Evolutionary conservation across 2,329 filamentous ascomycete genomes (phyloP).

Genomic region (Amylocarpus encephaloides): DNA sequence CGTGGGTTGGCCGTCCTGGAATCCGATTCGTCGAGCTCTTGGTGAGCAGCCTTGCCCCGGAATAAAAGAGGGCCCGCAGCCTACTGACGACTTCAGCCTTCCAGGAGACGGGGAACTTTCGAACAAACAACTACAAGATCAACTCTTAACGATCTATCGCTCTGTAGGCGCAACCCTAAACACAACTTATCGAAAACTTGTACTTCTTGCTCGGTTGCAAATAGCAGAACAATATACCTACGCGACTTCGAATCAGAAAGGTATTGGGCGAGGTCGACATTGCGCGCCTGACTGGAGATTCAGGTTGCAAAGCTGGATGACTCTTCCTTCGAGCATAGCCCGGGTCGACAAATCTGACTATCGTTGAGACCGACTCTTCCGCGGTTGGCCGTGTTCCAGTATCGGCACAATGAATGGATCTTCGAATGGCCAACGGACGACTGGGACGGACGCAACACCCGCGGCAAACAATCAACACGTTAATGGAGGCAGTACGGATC

Average conservation of each 20-base stretch:
- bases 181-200: background rate
- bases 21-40: background rate
- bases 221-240: no score
- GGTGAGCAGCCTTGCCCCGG: conserved; percentile 6
- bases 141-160: background rate
- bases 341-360: background rate
- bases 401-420: conserved; percentile 24
- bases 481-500: conserved; percentile 37
- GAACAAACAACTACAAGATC: background rate
- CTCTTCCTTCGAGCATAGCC: conserved; percentile 7
- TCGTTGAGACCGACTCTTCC: background rate
- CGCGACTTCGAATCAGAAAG: background rate
- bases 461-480: conserved; percentile 23
- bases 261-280: background rate
- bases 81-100: conserved; percentile 7
- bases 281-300: conserved; percentile 17
- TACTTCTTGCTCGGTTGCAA: background rate
- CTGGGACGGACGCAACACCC: conserved; percentile 6
- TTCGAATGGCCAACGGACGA: conserved; percentile 18
- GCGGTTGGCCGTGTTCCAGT: conserved; percentile 1
- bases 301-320: conserved; percentile 18
- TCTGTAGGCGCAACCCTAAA: background rate
- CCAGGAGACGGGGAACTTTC: background rate
- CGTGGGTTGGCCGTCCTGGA: background rate
- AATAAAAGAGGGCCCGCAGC: conserved; percentile 3